Evolutionary conservation across 495 filamentous ascomycete genomes (phyloP), one percentile per base, ranked within the genome.

Genomic region (Xylaria scruposa): DNA sequence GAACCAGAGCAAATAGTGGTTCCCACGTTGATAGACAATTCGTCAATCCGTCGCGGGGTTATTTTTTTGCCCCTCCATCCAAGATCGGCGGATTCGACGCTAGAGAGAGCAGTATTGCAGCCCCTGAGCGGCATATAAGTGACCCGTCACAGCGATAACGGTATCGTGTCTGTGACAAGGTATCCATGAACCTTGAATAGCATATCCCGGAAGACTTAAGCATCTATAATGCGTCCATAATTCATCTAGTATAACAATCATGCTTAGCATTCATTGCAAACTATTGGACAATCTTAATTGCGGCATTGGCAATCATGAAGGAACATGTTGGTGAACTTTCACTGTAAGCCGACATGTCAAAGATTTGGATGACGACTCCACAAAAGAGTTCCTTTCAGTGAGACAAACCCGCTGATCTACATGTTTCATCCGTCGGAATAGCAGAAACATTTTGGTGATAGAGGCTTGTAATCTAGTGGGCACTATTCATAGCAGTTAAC

Each of bases 11-110:
- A 47, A 65, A 65, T 65, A 47, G 62, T 36, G 49, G 65, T 46
- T 56, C 29, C 65, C 65, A 67, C 65, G 65, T 67, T 63, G n/a
- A 21, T 38, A 56, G 47, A 54, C 54, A 46, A 69, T 59, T 60
- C 42, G 54, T 36, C 54, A 46, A 68, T 68, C 38, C 15, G 40
- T 59, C 67, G 67, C 40, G 67, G 67, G 67, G 53, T 60, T 61
- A 56, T 44, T 36, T 36, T 21, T 15, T 38, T 60, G 67, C 54
- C 49, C 53, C 67, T 61, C 67, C 36, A 58, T 68, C 19, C 36
- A 49, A 38, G 67, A 69, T 61, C 67, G 67, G 54, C 67, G 17
- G 31, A 17, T 49, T 59, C 13, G 53, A 38, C 53, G 56, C 54
- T 68, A 68, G 9, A 53, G 47, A 12, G 26, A 26, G 24, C 31